A percentile compares a stretch with the other conserved stretches of the same genome.
These are phyloP conservation scores for Ambrosiella beaveri DNA, from an alignment of 2,329 filamentous ascomycete genomes.

Conservation along the genomic window DNA sequence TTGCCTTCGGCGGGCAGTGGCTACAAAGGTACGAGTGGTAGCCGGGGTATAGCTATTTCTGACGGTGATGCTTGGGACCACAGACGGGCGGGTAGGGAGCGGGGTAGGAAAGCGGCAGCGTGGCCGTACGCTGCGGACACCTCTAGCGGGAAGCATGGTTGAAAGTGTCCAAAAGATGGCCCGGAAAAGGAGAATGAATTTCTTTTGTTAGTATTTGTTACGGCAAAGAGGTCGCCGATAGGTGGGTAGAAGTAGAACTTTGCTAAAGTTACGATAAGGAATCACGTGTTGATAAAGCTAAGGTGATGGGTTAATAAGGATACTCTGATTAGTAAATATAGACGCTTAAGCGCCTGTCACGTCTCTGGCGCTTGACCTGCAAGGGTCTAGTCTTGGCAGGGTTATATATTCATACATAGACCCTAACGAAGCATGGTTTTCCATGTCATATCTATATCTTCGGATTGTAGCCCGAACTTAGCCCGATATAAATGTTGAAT, in stretches of 20 bases:
- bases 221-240: neutral
- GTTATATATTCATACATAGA: neutral
- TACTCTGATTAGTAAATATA: neutral
- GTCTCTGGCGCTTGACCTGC: neutral
- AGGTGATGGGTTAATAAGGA: neutral
- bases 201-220: too few relatives aligned
- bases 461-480: neutral
- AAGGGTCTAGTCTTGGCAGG: neutral
- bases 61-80: neutral
- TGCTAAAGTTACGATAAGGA: neutral
- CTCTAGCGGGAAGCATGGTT: slow-evolving; percentile 5
- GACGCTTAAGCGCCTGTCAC: neutral
- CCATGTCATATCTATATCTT: neutral
- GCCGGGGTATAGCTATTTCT: neutral
- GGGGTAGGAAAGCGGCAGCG: neutral
- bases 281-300: neutral
- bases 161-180: neutral
- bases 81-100: neutral
- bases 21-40: neutral
- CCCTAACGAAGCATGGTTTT: neutral
- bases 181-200: too few relatives aligned
- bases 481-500: neutral
- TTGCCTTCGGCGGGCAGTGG: neutral
- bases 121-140: neutral
- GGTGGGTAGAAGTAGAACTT: neutral